A percentile compares a stretch with the other conserved stretches of the same genome.
Conservation (phyloP, 139 green algal species). For the Coccomyxa sp. region DNA sequence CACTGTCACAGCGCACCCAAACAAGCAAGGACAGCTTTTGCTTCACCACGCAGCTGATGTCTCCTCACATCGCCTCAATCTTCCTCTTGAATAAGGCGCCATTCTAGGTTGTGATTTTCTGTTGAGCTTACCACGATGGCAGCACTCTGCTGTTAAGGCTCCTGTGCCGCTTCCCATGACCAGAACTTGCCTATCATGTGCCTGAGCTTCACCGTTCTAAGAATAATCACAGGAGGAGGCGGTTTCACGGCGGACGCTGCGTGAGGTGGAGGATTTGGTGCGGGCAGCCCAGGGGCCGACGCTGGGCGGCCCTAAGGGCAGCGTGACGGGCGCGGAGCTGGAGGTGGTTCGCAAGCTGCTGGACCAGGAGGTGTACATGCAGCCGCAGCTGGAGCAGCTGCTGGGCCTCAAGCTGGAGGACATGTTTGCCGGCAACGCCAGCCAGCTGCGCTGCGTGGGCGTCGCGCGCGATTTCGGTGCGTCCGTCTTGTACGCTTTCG, state of each 20-base stretch:
- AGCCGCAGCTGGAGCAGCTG: conserved; percentile 57
- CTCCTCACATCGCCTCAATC: too few species aligned
- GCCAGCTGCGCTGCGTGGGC: conserved; percentile 37
- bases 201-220: too few species aligned
- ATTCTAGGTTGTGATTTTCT: too few species aligned
- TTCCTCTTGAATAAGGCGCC: too few species aligned
- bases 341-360: conserved; percentile 28
- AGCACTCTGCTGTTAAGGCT: too few species aligned
- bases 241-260: conserved; percentile 23
- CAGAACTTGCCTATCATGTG: too few species aligned
- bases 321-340: conserved; percentile 4
- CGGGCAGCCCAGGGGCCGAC: not conserved
- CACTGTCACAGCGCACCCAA: too few species aligned
- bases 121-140: too few species aligned
- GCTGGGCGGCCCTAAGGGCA: conserved; percentile 11
- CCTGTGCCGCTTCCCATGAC: too few species aligned
- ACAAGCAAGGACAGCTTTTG: too few species aligned
- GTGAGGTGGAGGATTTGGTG: conserved; percentile 44
- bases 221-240: conserved; percentile 20
- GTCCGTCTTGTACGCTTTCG: too few species aligned
- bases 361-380: conserved; percentile 42
- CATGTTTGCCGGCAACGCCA: conserved; percentile 51
- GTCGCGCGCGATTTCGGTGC: conserved; percentile 3
- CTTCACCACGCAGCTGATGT: too few species aligned
- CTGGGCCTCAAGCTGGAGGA: conserved; percentile 45